phyloP scores from a whole-genome alignment of 306 rosid genomes.

The Carpinus viminea region DNA sequence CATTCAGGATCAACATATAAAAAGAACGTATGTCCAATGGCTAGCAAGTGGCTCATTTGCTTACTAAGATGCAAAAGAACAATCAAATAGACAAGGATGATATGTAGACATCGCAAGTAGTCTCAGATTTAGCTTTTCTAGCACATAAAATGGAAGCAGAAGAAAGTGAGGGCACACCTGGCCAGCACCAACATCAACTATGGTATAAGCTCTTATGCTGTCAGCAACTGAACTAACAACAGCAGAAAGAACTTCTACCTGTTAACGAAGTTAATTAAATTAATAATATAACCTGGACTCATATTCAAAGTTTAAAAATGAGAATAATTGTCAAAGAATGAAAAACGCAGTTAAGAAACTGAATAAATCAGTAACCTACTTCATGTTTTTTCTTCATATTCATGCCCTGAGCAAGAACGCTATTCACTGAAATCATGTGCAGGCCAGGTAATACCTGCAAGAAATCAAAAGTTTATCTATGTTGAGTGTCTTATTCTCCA shows the following conservation, averaged over 20 bases:
- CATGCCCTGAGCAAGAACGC: conserved; percentile 89
- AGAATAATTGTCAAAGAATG: conserved; percentile 12
- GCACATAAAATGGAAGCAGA: conserved; percentile 12
- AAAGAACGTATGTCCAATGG: background rate
- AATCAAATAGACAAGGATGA: background rate
- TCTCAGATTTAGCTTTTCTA: conserved; percentile 14
- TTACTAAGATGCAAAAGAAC: background rate
- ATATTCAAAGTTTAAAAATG: conserved; percentile 17
- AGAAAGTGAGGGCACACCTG: conserved; percentile 57
- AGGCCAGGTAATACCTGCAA: conserved; percentile 70
- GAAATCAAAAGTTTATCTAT: conserved; percentile 13
- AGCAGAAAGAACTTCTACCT: conserved; percentile 85
- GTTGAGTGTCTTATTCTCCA: background rate
- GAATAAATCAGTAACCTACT: conserved; percentile 45
- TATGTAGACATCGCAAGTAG: conserved; percentile 14
- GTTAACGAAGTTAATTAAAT: conserved; percentile 7
- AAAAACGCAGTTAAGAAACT: conserved; percentile 19
- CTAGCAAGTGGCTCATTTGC: background rate
- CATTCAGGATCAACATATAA: background rate
- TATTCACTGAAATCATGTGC: conserved; percentile 51
- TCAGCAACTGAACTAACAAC: conserved; percentile 54
- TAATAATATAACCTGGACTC: background rate
- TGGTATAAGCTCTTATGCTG: conserved; percentile 49
- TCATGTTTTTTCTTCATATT: conserved; percentile 83
- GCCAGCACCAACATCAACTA: conserved; percentile 93